These are phyloP conservation scores for Pharus latifolius DNA, from an alignment of 176 grass and related monocot genomes.

Conservation along the genomic window DNA sequence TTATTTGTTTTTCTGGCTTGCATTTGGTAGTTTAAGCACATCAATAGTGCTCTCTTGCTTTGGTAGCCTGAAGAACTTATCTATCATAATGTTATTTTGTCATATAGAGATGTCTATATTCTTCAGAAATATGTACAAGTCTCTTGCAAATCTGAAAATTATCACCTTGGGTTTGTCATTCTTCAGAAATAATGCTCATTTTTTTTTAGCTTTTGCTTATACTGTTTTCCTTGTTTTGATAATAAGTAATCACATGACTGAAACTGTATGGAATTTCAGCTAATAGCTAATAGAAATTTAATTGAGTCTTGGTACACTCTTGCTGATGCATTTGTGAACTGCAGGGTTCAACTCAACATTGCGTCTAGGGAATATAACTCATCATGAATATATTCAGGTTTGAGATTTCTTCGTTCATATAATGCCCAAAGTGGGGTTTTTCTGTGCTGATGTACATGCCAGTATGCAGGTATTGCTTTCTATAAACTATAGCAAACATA, in stretches of 20 bases:
- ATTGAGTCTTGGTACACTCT: background rate
- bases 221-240: too few relatives aligned
- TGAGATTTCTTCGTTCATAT: background rate
- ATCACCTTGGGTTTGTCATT: background rate
- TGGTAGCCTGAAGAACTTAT: background rate
- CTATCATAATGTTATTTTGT: background rate
- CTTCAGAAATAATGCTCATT: background rate
- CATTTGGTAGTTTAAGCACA: background rate
- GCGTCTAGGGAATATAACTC: constrained; percentile 80
- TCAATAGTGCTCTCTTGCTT: background rate
- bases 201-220: background rate
- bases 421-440: background rate
- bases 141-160: background rate
- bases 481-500: too few relatives aligned
- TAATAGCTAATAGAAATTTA: background rate
- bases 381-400: constrained; percentile 98
- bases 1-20: too few relatives aligned
- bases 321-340: constrained; percentile 16
- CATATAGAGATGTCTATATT: background rate
- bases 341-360: constrained; percentile 93
- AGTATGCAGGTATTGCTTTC: too few relatives aligned
- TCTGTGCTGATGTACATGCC: too few relatives aligned
- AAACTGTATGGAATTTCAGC: too few relatives aligned
- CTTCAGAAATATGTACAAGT: background rate
- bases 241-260: too few relatives aligned